These are phyloP conservation scores for Rhododendron molle DNA, from an alignment of 148 eudicot genomes.

Conservation along the genomic window DNA sequence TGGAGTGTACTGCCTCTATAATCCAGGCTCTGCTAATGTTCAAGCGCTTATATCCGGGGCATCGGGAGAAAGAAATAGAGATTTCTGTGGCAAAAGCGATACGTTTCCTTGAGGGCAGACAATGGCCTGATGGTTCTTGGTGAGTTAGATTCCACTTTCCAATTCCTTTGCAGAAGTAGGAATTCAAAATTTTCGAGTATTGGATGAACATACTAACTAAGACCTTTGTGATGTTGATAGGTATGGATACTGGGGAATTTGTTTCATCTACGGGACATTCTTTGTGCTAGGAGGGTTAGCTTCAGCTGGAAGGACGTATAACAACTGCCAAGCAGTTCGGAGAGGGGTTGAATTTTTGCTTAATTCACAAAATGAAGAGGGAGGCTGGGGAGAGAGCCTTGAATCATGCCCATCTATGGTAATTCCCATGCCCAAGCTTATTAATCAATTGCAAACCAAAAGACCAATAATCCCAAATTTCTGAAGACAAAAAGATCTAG, in stretches of 20 bases:
- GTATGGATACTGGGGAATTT: neutral
- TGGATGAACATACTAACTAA: neutral
- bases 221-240: neutral
- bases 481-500: too few species aligned
- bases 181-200: neutral
- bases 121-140: neutral
- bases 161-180: neutral
- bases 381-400: slow-evolving; percentile 5
- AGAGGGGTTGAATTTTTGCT: neutral
- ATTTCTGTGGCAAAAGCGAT: neutral
- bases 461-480: too few species aligned
- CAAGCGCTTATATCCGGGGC: neutral
- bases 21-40: neutral
- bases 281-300: neutral
- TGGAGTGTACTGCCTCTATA: neutral
- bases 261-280: neutral
- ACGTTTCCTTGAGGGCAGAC: neutral
- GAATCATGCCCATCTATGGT: slow-evolving; percentile 1
- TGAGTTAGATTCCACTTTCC: neutral
- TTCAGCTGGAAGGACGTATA: neutral
- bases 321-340: neutral
- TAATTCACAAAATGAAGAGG: neutral
- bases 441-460: neutral
- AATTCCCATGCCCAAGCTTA: neutral
- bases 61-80: neutral